phyloP scores from a whole-genome alignment of 2,329 filamentous ascomycete species.

The Capronia coronata region DNA sequence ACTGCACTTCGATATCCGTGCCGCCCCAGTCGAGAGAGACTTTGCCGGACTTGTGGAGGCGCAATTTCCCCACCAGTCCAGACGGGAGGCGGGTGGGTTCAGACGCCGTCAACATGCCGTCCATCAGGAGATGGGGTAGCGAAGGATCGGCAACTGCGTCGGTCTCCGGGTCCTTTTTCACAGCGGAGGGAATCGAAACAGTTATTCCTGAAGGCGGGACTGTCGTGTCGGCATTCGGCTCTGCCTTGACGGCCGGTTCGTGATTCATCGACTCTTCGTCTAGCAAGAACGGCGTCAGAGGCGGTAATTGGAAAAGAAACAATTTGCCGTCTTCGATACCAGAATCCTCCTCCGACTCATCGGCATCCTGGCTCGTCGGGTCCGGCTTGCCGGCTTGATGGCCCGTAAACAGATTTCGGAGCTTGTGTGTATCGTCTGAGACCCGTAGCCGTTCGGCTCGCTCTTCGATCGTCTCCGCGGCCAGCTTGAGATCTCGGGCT shows the following conservation, averaged over 20 bases:
- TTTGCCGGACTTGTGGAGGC: slow-evolving; percentile 55
- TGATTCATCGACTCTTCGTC: slow-evolving; percentile 30
- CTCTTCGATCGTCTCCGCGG: slow-evolving; percentile 27
- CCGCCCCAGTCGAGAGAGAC: slow-evolving; percentile 59
- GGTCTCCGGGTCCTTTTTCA: slow-evolving; percentile 6
- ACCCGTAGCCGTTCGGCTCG: slow-evolving; percentile 29
- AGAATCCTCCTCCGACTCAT: slow-evolving; percentile 25
- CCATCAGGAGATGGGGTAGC: slow-evolving; percentile 13
- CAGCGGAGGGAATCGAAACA: neutral
- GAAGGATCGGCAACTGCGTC: slow-evolving; percentile 12
- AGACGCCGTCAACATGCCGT: slow-evolving; percentile 36
- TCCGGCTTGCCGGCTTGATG: neutral
- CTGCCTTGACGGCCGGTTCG: slow-evolving; percentile 32
- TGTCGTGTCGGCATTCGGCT: slow-evolving; percentile 22
- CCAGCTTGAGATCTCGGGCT: slow-evolving; percentile 13
- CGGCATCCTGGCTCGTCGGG: slow-evolving; percentile 12
- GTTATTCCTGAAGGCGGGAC: slow-evolving; percentile 5
- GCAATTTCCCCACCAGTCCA: slow-evolving; percentile 55
- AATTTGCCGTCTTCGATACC: slow-evolving; percentile 46
- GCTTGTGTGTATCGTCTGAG: slow-evolving; percentile 27
- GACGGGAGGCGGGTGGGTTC: slow-evolving; percentile 41
- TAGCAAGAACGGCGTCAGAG: slow-evolving; percentile 53
- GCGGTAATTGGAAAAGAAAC: slow-evolving; percentile 60
- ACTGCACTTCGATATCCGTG: slow-evolving; percentile 51
- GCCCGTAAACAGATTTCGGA: slow-evolving; percentile 14